phyloP scores from a whole-genome alignment of 495 filamentous ascomycete genomes.

The Xylaria palmicola region DNA sequence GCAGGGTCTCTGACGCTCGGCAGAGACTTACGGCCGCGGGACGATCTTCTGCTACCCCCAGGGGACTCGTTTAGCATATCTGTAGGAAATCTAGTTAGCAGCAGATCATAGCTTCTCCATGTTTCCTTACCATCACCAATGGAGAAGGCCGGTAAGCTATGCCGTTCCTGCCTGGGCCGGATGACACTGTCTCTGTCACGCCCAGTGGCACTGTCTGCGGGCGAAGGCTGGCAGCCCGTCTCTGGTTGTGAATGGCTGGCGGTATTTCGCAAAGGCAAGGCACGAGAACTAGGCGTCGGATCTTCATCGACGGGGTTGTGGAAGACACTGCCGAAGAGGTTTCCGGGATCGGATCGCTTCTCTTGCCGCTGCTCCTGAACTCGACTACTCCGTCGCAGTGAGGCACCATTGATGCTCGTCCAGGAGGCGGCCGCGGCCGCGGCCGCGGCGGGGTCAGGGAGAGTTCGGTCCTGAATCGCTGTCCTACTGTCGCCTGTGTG shows the following conservation, averaged over 20 bases:
- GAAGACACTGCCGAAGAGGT: conserved; percentile 31
- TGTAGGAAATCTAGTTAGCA: conserved; percentile 7
- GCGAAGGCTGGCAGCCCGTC: conserved; percentile 5
- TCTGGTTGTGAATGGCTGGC: conserved; percentile 16
- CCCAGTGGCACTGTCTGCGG: conserved; percentile 1
- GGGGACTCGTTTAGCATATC: conserved; percentile 11
- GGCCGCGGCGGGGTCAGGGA: conserved; percentile 15
- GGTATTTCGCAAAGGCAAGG: conserved; percentile 22
- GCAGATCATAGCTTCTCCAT: neutral
- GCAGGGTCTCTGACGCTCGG: conserved; percentile 27
- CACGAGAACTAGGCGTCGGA: conserved; percentile 16
- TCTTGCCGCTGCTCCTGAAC: conserved; percentile 27
- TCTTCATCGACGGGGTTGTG: conserved; percentile 31
- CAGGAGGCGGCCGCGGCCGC: too few relatives aligned
- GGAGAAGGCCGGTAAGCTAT: conserved; percentile 24
- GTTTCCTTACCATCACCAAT: conserved; percentile 10
- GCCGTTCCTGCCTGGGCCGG: conserved; percentile 24
- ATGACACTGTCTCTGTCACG: conserved; percentile 18
- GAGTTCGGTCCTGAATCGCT: conserved; percentile 17
- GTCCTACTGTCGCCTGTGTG: conserved; percentile 18
- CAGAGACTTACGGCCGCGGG: conserved; percentile 27
- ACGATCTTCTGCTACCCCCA: conserved; percentile 21
- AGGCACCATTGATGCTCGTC: conserved; percentile 30
- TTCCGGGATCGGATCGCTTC: conserved; percentile 26
- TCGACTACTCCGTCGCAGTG: conserved; percentile 20